Evolutionary conservation across 2,329 filamentous ascomycete genomes (phyloP).

Genomic region (Hypoxylon sp.): DNA sequence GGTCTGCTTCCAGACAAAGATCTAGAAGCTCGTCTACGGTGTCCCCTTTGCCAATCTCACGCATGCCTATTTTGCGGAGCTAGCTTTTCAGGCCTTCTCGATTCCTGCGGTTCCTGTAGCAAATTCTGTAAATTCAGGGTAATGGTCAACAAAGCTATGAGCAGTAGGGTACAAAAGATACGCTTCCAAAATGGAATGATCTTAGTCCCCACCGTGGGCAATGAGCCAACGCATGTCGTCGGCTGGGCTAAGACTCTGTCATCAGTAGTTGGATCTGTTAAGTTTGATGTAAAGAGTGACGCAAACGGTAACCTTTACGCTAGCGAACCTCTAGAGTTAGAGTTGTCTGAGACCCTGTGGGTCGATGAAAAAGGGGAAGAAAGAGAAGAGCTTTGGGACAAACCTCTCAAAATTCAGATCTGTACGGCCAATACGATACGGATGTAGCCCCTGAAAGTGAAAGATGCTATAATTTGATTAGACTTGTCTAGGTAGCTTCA

Average conservation of each 20-base stretch:
- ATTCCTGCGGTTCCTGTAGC: slow-evolving; percentile 19
- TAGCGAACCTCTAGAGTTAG: slow-evolving; percentile 10
- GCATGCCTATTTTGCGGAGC: slow-evolving; percentile 18
- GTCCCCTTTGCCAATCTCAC: slow-evolving; percentile 14
- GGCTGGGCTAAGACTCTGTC: slow-evolving; percentile 9
- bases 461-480: not conserved
- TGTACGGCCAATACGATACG: not conserved
- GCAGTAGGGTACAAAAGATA: slow-evolving; percentile 57
- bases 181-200: slow-evolving; percentile 58
- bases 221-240: slow-evolving; percentile 1
- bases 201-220: slow-evolving; percentile 14
- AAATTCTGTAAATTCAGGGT: slow-evolving; percentile 20
- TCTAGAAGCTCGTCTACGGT: slow-evolving; percentile 1
- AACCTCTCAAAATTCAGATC: slow-evolving; percentile 1
- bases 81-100: slow-evolving; percentile 6
- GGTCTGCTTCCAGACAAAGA: not conserved
- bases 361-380: slow-evolving; percentile 11
- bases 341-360: not conserved
- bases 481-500: not conserved
- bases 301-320: not conserved
- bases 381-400: too few species aligned
- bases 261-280: slow-evolving; percentile 4
- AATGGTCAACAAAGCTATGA: slow-evolving; percentile 51
- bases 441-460: not conserved
- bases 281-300: not conserved